Conservation (phyloP, 208 protist species). For the Leishmania amazonensis region DNA sequence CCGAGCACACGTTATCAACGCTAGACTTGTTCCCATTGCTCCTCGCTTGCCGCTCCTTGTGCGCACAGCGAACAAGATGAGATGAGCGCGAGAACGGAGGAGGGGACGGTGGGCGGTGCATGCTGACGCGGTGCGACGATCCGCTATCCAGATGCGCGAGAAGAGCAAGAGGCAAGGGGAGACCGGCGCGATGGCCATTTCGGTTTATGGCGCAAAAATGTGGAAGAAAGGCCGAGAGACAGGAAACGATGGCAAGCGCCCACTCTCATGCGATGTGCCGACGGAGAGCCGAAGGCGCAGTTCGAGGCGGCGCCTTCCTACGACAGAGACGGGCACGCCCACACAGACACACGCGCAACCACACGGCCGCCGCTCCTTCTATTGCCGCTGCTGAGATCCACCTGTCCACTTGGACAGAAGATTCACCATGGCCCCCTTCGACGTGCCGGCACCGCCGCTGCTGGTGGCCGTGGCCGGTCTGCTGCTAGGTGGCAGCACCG, state of each 20-base stretch:
- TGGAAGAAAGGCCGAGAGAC: not conserved
- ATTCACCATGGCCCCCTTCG: slow-evolving; percentile 22
- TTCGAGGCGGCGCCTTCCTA: not conserved
- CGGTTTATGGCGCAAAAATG: no score
- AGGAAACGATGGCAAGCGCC: not conserved
- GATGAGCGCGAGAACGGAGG: not conserved
- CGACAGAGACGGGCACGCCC: slow-evolving; percentile 4
- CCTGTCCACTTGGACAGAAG: slow-evolving; percentile 44
- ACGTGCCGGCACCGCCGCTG: not conserved
- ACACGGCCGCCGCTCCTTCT: not conserved
- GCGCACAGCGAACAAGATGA: not conserved
- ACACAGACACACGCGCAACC: not conserved
- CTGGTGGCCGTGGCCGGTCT: not conserved
- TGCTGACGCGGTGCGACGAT: not conserved
- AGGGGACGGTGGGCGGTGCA: not conserved
- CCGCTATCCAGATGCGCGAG: not conserved
- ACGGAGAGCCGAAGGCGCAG: not conserved
- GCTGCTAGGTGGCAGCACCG: not conserved
- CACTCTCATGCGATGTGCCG: not conserved
- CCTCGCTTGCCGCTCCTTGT: not conserved
- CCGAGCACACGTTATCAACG: not conserved
- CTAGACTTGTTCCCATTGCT: no score
- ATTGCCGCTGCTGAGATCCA: slow-evolving; percentile 10
- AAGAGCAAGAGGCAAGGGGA: not conserved
- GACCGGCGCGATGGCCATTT: not conserved